These are phyloP conservation scores for Triangularia setosa DNA, from an alignment of 2,329 filamentous ascomycete species.

Conservation along the genomic window DNA sequence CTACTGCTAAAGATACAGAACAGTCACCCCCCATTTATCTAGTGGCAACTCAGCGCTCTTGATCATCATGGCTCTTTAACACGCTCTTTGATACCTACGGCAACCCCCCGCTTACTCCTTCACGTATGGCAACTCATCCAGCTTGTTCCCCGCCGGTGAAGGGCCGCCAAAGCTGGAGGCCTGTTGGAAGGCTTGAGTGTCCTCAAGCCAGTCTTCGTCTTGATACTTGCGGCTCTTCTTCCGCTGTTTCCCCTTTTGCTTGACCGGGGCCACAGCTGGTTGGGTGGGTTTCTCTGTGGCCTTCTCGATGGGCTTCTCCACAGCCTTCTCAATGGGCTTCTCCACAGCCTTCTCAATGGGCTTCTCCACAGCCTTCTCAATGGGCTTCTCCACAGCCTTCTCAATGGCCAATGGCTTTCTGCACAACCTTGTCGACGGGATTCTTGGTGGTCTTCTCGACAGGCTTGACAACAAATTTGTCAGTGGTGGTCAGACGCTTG, in stretches of 20 bases:
- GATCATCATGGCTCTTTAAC: too few relatives aligned
- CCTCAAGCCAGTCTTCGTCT: neutral
- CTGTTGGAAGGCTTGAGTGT: neutral
- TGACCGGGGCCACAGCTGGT: neutral
- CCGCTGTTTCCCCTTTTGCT: neutral
- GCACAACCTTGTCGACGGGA: neutral
- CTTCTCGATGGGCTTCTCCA: neutral
- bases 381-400: neutral
- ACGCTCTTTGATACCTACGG: too few relatives aligned
- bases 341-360: neutral
- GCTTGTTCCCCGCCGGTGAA: neutral
- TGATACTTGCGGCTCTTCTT: neutral
- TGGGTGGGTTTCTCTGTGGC: neutral
- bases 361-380: neutral
- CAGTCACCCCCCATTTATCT: too few relatives aligned
- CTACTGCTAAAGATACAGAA: neutral
- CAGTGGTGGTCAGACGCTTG: too few relatives aligned
- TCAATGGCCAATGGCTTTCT: neutral
- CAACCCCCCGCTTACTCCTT: neutral
- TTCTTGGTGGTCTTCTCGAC: neutral
- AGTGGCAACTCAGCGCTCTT: too few relatives aligned
- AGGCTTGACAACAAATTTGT: too few relatives aligned
- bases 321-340: neutral
- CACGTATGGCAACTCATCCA: neutral
- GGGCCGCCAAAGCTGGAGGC: too few relatives aligned